Conservation (phyloP, 768 basidiomycete genomes). For the Boletus subparvulus region DNA sequence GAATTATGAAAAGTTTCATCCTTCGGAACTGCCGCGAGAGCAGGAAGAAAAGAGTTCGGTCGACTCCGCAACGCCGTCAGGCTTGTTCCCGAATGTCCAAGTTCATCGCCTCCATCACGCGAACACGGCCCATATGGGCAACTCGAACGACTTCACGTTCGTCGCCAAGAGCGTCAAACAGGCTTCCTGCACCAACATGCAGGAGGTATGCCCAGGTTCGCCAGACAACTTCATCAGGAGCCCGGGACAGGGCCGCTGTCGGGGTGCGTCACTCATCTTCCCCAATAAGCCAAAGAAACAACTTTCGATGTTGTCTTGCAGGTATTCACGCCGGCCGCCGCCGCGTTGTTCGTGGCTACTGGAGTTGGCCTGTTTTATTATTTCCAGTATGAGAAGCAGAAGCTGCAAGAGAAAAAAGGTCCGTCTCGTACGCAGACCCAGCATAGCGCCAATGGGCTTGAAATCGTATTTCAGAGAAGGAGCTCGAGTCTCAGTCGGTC, state of each 20-base stretch:
- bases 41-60: neutral
- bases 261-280: constrained; percentile 27
- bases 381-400: constrained; percentile 84
- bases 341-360: constrained; percentile 77
- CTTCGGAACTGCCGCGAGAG: neutral
- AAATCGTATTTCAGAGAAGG: constrained; percentile 53
- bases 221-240: constrained; percentile 14
- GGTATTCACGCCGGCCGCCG: constrained; percentile 92
- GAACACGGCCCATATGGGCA: constrained; percentile 15
- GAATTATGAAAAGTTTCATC: neutral
- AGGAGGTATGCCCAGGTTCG: constrained; percentile 18
- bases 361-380: constrained; percentile 84
- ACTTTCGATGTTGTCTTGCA: constrained; percentile 31
- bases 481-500: constrained; percentile 67
- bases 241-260: constrained; percentile 34
- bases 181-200: neutral
- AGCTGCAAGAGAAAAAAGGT: constrained; percentile 77
- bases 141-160: constrained; percentile 4
- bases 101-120: constrained; percentile 21
- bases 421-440: constrained; percentile 27
- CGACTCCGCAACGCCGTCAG: neutral
- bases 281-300: neutral
- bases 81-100: constrained; percentile 16
- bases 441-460: neutral
- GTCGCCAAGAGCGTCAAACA: neutral